Conservation (phyloP, 441 rosid species). For the Rhodomyrtus psidioides region DNA sequence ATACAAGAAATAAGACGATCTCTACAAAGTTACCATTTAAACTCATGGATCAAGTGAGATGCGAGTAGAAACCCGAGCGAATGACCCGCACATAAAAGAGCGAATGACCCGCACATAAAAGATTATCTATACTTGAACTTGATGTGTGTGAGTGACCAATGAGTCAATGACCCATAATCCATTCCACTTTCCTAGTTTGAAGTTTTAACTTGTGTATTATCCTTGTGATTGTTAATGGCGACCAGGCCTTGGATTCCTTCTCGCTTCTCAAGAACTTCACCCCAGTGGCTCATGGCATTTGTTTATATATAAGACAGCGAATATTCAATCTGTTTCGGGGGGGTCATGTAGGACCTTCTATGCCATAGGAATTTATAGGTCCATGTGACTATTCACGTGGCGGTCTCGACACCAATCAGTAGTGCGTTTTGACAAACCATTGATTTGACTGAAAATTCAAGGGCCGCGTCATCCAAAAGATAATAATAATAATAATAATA, state of each 20-base stretch:
- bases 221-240: neutral
- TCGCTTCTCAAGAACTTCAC: neutral
- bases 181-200: too few species aligned
- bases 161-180: too few species aligned
- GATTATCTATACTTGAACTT: too few species aligned
- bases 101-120: too few species aligned
- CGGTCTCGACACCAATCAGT: neutral
- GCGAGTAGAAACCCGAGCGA: neutral
- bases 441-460: neutral
- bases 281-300: neutral
- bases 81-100: too few species aligned
- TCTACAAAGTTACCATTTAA: neutral
- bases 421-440: neutral
- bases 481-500: neutral
- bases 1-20: neutral
- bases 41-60: neutral
- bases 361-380: neutral
- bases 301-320: neutral
- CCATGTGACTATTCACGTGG: neutral
- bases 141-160: too few species aligned
- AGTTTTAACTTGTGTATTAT: too few species aligned
- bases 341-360: neutral
- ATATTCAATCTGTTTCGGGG: neutral
- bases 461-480: neutral
- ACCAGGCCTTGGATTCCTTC: neutral